Conservation (phyloP, 352 stramenopile genomes). For the Aphanomyces astaci region DNA sequence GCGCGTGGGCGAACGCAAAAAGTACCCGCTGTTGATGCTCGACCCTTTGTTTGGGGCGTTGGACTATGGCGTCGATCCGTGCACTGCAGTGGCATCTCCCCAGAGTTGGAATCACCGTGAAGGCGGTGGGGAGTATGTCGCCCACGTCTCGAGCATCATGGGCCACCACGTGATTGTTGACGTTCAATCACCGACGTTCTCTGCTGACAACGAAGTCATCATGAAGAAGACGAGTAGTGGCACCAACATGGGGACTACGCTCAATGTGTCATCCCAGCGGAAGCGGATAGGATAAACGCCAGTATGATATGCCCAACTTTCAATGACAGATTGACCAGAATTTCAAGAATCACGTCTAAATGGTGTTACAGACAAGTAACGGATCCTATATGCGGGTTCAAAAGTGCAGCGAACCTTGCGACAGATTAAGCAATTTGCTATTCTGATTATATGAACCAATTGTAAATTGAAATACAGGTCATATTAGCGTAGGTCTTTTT, state of each 20-base stretch:
- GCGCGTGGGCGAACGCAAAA: neutral
- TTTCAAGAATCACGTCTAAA: too few species aligned
- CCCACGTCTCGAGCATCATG: neutral
- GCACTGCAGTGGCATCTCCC: neutral
- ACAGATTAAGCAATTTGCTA: too few species aligned
- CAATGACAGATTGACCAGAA: too few species aligned
- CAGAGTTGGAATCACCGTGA: neutral
- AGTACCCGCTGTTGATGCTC: slow-evolving; percentile 20
- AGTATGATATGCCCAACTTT: slow-evolving; percentile 2
- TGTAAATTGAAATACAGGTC: too few species aligned
- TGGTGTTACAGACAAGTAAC: too few species aligned
- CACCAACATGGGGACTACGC: neutral
- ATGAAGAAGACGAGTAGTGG: neutral
- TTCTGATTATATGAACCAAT: too few species aligned
- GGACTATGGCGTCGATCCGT: slow-evolving; percentile 13
- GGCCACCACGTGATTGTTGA: slow-evolving; percentile 12
- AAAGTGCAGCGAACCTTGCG: too few species aligned
- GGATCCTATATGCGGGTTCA: too few species aligned
- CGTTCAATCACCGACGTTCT: neutral
- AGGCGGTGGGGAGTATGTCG: neutral
- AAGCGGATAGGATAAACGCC: neutral
- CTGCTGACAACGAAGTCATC: neutral
- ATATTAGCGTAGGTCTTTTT: too few species aligned
- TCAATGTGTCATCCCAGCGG: neutral
- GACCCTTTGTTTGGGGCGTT: slow-evolving; percentile 19